Conservation (phyloP, 257 asterid genomes). For the Plectranthus barbatus region DNA sequence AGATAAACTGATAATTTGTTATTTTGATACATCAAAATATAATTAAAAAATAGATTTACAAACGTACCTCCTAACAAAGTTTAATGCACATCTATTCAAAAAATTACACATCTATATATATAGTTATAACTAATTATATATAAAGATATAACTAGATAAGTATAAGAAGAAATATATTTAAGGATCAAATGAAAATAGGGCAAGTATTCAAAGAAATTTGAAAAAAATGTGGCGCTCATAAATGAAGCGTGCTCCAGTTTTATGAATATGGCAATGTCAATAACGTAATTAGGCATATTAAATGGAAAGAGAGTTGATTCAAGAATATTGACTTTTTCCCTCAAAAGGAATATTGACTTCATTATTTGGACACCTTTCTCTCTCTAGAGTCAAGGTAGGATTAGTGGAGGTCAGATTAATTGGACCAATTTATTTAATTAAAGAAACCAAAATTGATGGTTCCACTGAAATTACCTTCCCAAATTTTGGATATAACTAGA, state of each 20-base stretch:
- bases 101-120: no score
- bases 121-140: no score
- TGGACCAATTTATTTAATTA: background rate
- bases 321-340: background rate
- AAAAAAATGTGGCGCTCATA: background rate
- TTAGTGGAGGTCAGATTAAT: conserved; percentile 1
- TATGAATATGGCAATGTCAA: background rate
- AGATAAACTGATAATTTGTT: no score
- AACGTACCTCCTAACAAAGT: no score
- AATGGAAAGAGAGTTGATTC: background rate
- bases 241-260: background rate
- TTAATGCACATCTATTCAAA: no score
- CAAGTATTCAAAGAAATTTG: background rate
- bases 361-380: background rate
- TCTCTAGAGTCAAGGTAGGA: background rate
- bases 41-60: no score
- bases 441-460: background rate
- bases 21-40: no score
- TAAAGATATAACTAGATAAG: no score
- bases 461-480: background rate
- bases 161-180: no score
- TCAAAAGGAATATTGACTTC: background rate
- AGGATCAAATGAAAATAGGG: no score
- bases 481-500: background rate
- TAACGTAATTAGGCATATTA: background rate